Evolutionary conservation across 495 filamentous ascomycete species (phyloP).

Genomic region (Achaetomiella virescens): DNA sequence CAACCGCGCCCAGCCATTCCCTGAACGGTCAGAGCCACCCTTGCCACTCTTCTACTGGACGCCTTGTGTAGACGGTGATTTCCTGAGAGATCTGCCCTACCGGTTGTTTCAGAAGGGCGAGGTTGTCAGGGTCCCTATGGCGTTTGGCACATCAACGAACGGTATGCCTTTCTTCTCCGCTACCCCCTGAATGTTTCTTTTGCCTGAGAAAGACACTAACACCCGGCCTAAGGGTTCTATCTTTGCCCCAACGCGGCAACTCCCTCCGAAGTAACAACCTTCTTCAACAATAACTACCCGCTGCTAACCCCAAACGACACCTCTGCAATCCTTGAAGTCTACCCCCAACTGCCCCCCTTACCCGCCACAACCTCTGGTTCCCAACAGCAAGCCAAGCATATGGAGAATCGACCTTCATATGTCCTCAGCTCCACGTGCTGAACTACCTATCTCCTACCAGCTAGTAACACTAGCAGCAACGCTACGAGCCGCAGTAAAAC

Average conservation of each 20-base stretch:
- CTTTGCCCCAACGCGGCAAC: slow-evolving; percentile 46
- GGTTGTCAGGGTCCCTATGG: slow-evolving; percentile 29
- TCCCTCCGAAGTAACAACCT: slow-evolving; percentile 38
- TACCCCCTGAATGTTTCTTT: not conserved
- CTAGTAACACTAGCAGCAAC: not conserved
- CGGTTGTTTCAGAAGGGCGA: slow-evolving; percentile 22
- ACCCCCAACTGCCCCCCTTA: slow-evolving; percentile 21
- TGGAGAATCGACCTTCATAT: slow-evolving; percentile 60
- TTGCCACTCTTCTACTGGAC: slow-evolving; percentile 49
- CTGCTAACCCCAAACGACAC: slow-evolving; percentile 43
- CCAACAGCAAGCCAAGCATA: slow-evolving; percentile 45
- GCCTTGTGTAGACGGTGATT: slow-evolving; percentile 57
- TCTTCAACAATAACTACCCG: slow-evolving; percentile 44
- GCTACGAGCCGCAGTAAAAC: not conserved
- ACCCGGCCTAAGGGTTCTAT: slow-evolving; percentile 37
- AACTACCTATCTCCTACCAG: slow-evolving; percentile 9
- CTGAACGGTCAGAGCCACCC: slow-evolving; percentile 35
- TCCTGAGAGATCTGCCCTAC: slow-evolving; percentile 41
- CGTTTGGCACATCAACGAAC: slow-evolving; percentile 43
- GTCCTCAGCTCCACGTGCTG: slow-evolving; percentile 43
- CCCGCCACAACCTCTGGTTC: slow-evolving; percentile 34
- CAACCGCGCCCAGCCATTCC: slow-evolving; percentile 42
- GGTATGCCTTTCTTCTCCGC: not conserved
- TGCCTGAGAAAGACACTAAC: too few species aligned
- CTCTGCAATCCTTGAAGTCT: slow-evolving; percentile 30